A percentile compares a stretch with the other conserved stretches of the same genome.
phyloP scores from a whole-genome alignment of 2,329 filamentous ascomycete genomes.

The Neofusicoccum cordaticola region DNA sequence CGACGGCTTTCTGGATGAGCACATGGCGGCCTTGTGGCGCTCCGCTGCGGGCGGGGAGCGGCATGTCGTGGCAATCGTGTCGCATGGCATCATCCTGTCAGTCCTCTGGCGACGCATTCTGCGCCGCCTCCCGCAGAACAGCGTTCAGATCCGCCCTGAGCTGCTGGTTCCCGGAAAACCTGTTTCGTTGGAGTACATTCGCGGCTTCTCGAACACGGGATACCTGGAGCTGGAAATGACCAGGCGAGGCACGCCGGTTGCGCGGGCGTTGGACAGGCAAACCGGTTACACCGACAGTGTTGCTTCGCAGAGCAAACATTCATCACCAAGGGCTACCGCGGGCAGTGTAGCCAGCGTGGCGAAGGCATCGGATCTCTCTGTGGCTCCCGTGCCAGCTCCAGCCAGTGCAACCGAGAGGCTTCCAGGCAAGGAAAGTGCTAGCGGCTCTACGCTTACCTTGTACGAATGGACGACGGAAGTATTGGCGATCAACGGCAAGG shows the following conservation, averaged over 20 bases:
- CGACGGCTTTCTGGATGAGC: conserved; percentile 62
- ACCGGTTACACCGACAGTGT: neutral
- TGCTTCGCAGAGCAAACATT: neutral
- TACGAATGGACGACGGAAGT: conserved; percentile 52
- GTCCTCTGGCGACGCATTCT: conserved; percentile 65
- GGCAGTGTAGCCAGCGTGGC: neutral
- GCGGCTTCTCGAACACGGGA: conserved; percentile 65
- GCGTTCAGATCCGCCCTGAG: conserved; percentile 44
- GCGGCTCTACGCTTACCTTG: conserved; percentile 20
- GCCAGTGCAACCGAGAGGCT: neutral
- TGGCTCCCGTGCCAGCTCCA: neutral
- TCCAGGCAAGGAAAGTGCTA: neutral
- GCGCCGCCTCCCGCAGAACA: conserved; percentile 50
- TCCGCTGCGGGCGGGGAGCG: conserved; percentile 22
- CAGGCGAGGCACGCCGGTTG: conserved; percentile 1
- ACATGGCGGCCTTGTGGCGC: conserved; percentile 46
- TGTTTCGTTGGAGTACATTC: conserved; percentile 51
- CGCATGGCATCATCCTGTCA: conserved; percentile 78
- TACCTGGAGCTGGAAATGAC: conserved; percentile 52
- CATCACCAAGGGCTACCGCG: neutral
- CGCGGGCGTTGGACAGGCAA: neutral
- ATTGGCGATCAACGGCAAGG: conserved; percentile 63
- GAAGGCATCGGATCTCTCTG: neutral
- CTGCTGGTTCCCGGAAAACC: conserved; percentile 36
- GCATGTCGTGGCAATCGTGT: conserved; percentile 63